Conservation (phyloP, 2,329 filamentous ascomycete species). For the Tolypocladium ovalisporum region DNA sequence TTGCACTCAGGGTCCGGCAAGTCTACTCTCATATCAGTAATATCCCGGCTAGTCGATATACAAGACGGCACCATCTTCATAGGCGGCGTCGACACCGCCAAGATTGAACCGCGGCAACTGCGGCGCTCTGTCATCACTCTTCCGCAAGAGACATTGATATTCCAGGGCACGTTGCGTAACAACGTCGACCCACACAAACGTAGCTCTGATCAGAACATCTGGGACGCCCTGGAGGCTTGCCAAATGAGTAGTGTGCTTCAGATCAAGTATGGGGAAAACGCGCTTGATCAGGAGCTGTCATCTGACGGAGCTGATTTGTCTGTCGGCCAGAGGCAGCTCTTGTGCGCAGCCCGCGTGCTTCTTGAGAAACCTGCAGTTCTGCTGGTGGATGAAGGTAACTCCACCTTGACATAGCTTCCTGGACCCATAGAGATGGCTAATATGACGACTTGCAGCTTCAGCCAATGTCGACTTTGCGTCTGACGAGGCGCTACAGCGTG, state of each 20-base stretch:
- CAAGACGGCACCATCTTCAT: not conserved
- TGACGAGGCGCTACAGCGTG: not conserved
- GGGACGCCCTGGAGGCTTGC: not conserved
- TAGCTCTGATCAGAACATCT: not conserved
- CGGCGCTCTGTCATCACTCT: not conserved
- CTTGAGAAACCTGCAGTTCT: not conserved
- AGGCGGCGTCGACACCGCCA: not conserved
- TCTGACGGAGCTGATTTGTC: not conserved
- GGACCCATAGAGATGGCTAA: not conserved
- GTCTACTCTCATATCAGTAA: not conserved
- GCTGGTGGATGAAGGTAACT: not conserved
- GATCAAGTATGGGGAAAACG: not conserved
- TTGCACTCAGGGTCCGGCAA: not conserved
- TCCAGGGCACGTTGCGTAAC: not conserved
- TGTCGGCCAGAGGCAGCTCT: not conserved
- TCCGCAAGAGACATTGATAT: not conserved
- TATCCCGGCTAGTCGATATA: not conserved
- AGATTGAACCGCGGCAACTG: not conserved
- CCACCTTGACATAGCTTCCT: not conserved
- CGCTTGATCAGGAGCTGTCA: not conserved
- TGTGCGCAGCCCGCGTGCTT: not conserved
- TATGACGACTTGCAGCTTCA: not conserved
- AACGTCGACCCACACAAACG: not conserved
- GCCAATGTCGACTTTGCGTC: not conserved
- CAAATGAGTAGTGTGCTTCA: not conserved